A percentile compares a stretch with the other conserved stretches of the same genome.
These are phyloP conservation scores for Blastobotrys ciferrii DNA, from an alignment of 1,139 yeast species.

Conservation along the genomic window DNA sequence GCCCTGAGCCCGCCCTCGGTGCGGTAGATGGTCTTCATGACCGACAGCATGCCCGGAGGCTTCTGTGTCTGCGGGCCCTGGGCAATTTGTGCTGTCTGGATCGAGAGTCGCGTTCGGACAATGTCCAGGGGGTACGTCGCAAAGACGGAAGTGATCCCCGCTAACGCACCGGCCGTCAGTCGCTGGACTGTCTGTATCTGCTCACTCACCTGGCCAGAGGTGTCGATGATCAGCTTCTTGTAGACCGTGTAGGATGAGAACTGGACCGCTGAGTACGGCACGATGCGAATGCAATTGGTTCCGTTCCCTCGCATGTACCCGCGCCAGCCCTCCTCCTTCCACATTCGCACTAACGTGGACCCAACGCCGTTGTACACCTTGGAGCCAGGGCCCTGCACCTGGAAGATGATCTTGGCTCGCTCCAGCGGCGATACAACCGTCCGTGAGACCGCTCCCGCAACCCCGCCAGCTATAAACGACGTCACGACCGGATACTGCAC, in stretches of 20 bases:
- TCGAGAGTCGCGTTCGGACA: constrained; percentile 82
- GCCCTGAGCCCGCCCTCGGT: constrained; percentile 82
- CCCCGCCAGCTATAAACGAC: constrained; percentile 71
- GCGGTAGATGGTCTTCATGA: constrained; percentile 57
- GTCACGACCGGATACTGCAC: constrained; percentile 42
- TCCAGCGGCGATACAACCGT: constrained; percentile 96
- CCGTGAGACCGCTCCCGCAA: constrained; percentile 90
- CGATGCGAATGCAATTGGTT: constrained; percentile 80
- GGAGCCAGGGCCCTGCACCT: constrained; percentile 78
- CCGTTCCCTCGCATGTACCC: constrained; percentile 92
- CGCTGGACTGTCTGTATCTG: constrained; percentile 56
- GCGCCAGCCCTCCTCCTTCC: constrained; percentile 83
- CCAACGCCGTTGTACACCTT: constrained; percentile 68
- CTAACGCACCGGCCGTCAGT: constrained; percentile 72
- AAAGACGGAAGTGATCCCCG: constrained; percentile 77
- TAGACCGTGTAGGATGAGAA: constrained; percentile 79
- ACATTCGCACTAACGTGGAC: constrained; percentile 73
- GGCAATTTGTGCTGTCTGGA: constrained; percentile 76
- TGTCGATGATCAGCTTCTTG: constrained; percentile 42
- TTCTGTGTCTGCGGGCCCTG: constrained; percentile 18
- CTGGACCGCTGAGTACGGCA: constrained; percentile 95
- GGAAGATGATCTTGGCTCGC: constrained; percentile 86
- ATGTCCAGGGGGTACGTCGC: constrained; percentile 92
- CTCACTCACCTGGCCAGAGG: constrained; percentile 13
- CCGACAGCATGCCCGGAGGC: constrained; percentile 67